A percentile compares a stretch with the other conserved stretches of the same genome.
These are phyloP conservation scores for Xylaria sp. DNA, from an alignment of 2,329 filamentous ascomycete genomes.

Conservation along the genomic window DNA sequence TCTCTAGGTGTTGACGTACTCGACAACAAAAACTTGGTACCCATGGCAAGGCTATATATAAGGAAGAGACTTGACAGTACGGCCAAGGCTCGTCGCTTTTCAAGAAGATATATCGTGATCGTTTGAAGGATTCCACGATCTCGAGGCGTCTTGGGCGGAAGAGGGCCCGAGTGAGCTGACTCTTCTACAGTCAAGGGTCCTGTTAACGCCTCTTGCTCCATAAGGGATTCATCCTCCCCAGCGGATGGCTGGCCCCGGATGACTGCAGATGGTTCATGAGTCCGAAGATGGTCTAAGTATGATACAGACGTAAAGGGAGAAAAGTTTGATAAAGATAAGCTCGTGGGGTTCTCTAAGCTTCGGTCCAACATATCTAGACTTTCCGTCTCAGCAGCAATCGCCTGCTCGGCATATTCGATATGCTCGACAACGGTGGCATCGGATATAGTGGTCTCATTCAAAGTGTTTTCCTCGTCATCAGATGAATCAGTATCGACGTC, in stretches of 20 bases:
- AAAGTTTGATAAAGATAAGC: slow-evolving; percentile 45
- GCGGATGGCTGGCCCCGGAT: slow-evolving; percentile 15
- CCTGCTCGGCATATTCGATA: slow-evolving; percentile 33
- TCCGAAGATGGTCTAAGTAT: slow-evolving; percentile 27
- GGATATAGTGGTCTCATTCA: slow-evolving; percentile 36
- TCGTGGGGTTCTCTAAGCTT: slow-evolving; percentile 50
- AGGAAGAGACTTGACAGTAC: slow-evolving; percentile 39
- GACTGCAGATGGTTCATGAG: slow-evolving; percentile 24
- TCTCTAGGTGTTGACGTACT: slow-evolving; percentile 38
- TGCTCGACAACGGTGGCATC: slow-evolving; percentile 38
- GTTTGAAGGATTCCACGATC: slow-evolving; percentile 9
- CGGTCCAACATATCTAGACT: slow-evolving; percentile 42
- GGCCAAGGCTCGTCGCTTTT: slow-evolving; percentile 36
- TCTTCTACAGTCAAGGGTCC: slow-evolving; percentile 7
- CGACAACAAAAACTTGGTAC: slow-evolving; percentile 39
- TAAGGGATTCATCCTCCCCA: slow-evolving; percentile 6
- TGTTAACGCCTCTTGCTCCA: slow-evolving; percentile 9
- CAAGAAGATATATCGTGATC: slow-evolving; percentile 28
- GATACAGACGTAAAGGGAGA: slow-evolving; percentile 35
- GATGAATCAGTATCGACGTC: slow-evolving; percentile 58
- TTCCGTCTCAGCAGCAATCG: slow-evolving; percentile 40
- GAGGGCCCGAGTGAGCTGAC: background rate
- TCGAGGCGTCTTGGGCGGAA: slow-evolving; percentile 6
- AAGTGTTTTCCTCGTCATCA: slow-evolving; percentile 50
- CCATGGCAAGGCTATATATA: slow-evolving; percentile 39